phyloP scores from a whole-genome alignment of 2,329 filamentous ascomycete species.

The Xylariales sp. region DNA sequence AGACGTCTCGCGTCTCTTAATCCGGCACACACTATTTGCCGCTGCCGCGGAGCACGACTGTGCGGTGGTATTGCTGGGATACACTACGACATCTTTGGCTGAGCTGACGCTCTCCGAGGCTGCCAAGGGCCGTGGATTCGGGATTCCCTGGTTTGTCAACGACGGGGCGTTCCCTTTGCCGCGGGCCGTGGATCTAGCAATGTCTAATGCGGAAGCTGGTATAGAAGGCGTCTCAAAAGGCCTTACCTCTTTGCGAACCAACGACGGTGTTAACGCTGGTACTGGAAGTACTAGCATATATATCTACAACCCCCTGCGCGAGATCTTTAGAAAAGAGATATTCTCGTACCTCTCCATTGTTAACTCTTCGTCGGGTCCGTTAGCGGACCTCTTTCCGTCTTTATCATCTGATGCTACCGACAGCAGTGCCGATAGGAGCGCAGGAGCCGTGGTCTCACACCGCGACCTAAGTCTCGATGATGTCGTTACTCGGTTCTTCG shows the following conservation, averaged over 20 bases:
- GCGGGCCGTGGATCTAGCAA: neutral
- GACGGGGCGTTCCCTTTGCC: conserved; percentile 70
- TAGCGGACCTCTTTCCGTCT: conserved; percentile 22
- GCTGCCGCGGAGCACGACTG: conserved; percentile 70
- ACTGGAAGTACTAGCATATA: conserved; percentile 47
- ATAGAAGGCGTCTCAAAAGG: neutral
- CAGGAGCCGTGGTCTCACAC: conserved; percentile 68
- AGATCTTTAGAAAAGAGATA: conserved; percentile 86
- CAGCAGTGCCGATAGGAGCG: neutral
- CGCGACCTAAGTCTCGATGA: conserved; percentile 90
- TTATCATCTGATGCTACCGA: neutral
- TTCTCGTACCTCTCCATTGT: conserved; percentile 71
- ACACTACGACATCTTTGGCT: conserved; percentile 88
- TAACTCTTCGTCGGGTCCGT: neutral
- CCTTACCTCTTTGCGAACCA: neutral
- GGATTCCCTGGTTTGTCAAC: conserved; percentile 82
- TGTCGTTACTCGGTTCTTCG: conserved; percentile 89
- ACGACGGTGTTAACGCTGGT: neutral
- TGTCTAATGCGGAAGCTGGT: neutral
- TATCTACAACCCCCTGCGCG: conserved; percentile 84
- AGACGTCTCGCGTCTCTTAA: conserved; percentile 78
- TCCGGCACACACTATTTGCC: conserved; percentile 76
- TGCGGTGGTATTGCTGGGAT: conserved; percentile 81
- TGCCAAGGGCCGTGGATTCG: conserved; percentile 88
- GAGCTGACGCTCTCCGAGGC: conserved; percentile 88